Evolutionary conservation across 2,329 filamentous ascomycete species (phyloP).

Genomic region (Exophiala calicioides): DNA sequence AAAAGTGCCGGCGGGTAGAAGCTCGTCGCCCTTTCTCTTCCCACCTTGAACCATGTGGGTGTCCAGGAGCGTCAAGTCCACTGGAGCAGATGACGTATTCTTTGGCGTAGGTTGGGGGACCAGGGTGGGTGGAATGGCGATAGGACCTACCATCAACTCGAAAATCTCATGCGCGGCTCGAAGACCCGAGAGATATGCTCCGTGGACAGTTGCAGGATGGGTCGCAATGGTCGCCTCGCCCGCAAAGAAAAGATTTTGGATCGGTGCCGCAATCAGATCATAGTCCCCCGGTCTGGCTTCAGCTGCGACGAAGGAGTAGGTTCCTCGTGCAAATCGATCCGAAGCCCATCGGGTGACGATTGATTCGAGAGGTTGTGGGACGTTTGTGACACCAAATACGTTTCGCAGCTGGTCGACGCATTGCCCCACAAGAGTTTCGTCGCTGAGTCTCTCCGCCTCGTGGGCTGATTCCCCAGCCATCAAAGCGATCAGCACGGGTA

Average conservation of each 20-base stretch:
- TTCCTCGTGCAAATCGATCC: slow-evolving; percentile 88
- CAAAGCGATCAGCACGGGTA: slow-evolving; percentile 83
- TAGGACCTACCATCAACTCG: slow-evolving; percentile 76
- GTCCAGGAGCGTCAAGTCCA: slow-evolving; percentile 41
- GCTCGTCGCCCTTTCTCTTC: slow-evolving; percentile 33
- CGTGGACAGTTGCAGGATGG: slow-evolving; percentile 94
- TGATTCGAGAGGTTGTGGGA: slow-evolving; percentile 79
- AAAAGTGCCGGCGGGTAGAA: slow-evolving; percentile 30
- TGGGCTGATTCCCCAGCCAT: slow-evolving; percentile 96
- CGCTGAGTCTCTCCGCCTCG: slow-evolving; percentile 75
- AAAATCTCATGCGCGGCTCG: slow-evolving; percentile 86
- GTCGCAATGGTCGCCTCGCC: slow-evolving; percentile 95
- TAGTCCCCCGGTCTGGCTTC: slow-evolving; percentile 84
- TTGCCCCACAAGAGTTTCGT: slow-evolving; percentile 75
- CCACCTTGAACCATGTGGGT: slow-evolving; percentile 29
- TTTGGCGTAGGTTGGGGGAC: slow-evolving; percentile 60
- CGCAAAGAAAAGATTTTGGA: slow-evolving; percentile 91
- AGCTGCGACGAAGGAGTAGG: slow-evolving; percentile 90
- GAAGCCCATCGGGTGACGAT: slow-evolving; percentile 91
- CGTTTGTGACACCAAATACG: slow-evolving; percentile 65
- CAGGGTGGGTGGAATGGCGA: slow-evolving; percentile 73
- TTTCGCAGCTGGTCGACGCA: slow-evolving; percentile 75
- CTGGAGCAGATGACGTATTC: slow-evolving; percentile 16
- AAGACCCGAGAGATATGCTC: slow-evolving; percentile 90
- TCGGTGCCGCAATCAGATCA: slow-evolving; percentile 78